A percentile compares a stretch with the other conserved stretches of the same genome.
Conservation (phyloP, 169 alveolate species). For the Toxoplasma gondii region DNA sequence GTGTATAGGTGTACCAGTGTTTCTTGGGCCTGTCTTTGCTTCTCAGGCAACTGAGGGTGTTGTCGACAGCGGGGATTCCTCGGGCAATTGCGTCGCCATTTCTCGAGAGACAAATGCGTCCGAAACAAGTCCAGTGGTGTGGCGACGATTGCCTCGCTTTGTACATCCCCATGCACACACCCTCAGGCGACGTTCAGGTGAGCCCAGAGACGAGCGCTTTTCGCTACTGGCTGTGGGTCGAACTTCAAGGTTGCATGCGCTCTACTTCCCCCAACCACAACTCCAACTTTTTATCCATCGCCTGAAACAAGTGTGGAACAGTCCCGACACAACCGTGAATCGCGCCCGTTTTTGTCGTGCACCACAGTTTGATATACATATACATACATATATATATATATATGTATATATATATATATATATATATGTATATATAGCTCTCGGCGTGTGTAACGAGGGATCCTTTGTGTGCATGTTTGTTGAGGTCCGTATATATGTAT, state of each 20-base stretch:
- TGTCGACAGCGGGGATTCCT: constrained; percentile 66
- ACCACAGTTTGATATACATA: neutral
- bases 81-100: constrained; percentile 66
- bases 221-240: no score
- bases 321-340: no score
- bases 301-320: neutral
- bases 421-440: no score
- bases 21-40: no score
- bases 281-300: neutral
- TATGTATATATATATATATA: neutral
- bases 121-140: constrained; percentile 79
- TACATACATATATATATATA: neutral
- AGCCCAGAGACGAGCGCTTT: no score
- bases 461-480: no score
- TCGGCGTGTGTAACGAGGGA: no score
- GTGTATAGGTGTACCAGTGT: no score
- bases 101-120: constrained; percentile 66
- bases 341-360: no score
- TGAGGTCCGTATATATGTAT: no score
- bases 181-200: constrained; percentile 64
- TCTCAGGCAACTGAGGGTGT: constrained; percentile 62
- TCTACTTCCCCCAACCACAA: neutral
- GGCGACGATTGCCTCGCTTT: constrained; percentile 81
- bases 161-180: constrained; percentile 71
- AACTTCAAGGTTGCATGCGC: neutral